Base-by-base conservation (phyloP, 2,329 filamentous ascomycete species). In the Claviceps quebecensis region DNA sequence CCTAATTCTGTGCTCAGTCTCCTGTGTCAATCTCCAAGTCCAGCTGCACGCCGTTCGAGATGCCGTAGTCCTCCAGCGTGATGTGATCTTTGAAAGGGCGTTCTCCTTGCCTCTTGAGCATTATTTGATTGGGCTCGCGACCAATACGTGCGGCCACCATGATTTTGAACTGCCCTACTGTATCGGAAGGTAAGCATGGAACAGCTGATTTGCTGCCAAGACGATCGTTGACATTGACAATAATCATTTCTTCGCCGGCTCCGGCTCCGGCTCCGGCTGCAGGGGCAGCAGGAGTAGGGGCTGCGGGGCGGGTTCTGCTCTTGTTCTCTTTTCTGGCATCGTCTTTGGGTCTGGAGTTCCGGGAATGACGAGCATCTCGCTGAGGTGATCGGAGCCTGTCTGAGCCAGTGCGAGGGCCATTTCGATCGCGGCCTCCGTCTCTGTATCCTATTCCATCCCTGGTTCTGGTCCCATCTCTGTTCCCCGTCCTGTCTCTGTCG, bases 131-230 rank as follows among this genome's bases (percentile, higher is more conserved):
- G 45, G 90, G 85, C 59, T 94, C 84, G 38, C 91, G 80, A 2
- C 91, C 91, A 60, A 96, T 94, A 56, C 86, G 80, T 41, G 87
- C 87, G 4, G 90, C 90, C 23, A 96, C 89, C 75, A 94, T 84
- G 46, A 89, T 83, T 70, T 96, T 96, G 71, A 96, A 88, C 54
- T 90, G 77, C 56, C 83, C 84, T 57, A 96, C 83, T 7, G 83
- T 83, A 69, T 97, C 91, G 3, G 81, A 85, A 0, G 87, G 83
- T 52, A 95, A 73, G 65, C 90, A 96, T 0, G 91, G 91, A 56
- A 97, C 93, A 49, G 87, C 85, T 16, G 90, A 87, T 63, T 95
- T 95, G n/a, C 91, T 96, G 13, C 91, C 91, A 38, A 97, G 72
- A n/a, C 91, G 80, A 67, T 97, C 91, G 65, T 97, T 97, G 63